Conservation (phyloP, 495 filamentous ascomycete species). For the Alectoria sarmentosa region DNA sequence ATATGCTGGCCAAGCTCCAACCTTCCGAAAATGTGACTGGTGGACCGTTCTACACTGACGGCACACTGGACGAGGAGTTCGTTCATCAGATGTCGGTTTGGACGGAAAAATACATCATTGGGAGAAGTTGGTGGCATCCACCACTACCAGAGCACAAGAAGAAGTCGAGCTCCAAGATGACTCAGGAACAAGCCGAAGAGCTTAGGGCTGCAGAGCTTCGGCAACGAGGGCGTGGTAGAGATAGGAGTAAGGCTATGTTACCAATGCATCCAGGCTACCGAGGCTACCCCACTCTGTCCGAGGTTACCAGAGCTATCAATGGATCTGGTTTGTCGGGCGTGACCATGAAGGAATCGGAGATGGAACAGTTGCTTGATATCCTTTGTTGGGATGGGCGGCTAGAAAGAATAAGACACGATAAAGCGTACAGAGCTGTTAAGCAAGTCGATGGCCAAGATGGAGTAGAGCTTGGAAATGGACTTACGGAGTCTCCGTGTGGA, state of each 20-base stretch:
- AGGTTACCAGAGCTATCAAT: slow-evolving; percentile 66
- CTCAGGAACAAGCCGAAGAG: slow-evolving; percentile 19
- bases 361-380: slow-evolving; percentile 74
- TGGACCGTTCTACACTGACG: slow-evolving; percentile 88
- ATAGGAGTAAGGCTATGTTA: slow-evolving; percentile 30
- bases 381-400: slow-evolving; percentile 74
- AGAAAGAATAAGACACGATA: slow-evolving; percentile 43
- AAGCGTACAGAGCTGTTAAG: slow-evolving; percentile 44
- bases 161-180: slow-evolving; percentile 13
- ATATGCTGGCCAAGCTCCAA: slow-evolving; percentile 57
- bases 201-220: slow-evolving; percentile 16
- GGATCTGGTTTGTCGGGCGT: slow-evolving; percentile 49
- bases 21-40: slow-evolving; percentile 86
- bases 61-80: slow-evolving; percentile 77
- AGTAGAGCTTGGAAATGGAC: slow-evolving; percentile 48
- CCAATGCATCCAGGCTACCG: slow-evolving; percentile 63
- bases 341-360: slow-evolving; percentile 54
- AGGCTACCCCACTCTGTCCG: slow-evolving; percentile 66
- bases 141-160: slow-evolving; percentile 12
- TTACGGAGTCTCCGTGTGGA: slow-evolving; percentile 86
- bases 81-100: slow-evolving; percentile 62
- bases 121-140: slow-evolving; percentile 56
- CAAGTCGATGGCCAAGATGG: slow-evolving; percentile 34
- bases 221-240: slow-evolving; percentile 15
- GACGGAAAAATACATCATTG: slow-evolving; percentile 64